phyloP scores from a whole-genome alignment of 805 yeast species.

The Saturnispora mendoncae region DNA sequence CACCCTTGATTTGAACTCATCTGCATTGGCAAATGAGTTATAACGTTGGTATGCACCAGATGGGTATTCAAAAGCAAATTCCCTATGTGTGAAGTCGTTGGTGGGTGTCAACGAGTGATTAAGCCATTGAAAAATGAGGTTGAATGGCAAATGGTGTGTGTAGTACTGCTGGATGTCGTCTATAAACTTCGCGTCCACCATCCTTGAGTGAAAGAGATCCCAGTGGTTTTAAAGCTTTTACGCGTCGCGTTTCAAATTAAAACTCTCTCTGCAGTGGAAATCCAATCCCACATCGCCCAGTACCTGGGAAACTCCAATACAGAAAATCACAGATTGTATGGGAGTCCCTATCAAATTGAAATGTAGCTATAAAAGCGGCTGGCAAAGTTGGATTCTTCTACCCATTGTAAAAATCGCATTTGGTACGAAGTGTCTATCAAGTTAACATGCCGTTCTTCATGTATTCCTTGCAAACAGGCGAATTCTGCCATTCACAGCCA shows the following conservation, averaged over 20 bases:
- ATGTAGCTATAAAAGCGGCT: neutral
- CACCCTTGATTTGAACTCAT: slow-evolving; percentile 74
- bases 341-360: neutral
- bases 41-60: slow-evolving; percentile 88
- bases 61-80: slow-evolving; percentile 83
- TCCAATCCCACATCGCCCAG: too few species aligned
- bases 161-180: slow-evolving; percentile 64
- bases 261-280: too few species aligned
- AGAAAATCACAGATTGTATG: neutral
- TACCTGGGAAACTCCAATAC: neutral
- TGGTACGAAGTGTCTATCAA: neutral
- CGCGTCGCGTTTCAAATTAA: neutral
- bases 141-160: slow-evolving; percentile 64
- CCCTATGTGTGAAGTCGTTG: slow-evolving; percentile 77
- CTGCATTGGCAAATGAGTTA: slow-evolving; percentile 57
- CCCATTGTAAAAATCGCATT: neutral
- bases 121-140: slow-evolving; percentile 77
- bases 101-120: slow-evolving; percentile 74
- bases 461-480: neutral
- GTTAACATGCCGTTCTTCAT: neutral
- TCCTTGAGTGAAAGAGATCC: neutral
- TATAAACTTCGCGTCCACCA: slow-evolving; percentile 23
- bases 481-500: neutral
- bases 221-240: neutral
- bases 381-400: too few species aligned